Percentiles rank a stretch among this genome's conserved stretches.
Evolutionary conservation across 2,329 filamentous ascomycete species (phyloP).

Genomic region (Paraphoma chrysanthemicola): DNA sequence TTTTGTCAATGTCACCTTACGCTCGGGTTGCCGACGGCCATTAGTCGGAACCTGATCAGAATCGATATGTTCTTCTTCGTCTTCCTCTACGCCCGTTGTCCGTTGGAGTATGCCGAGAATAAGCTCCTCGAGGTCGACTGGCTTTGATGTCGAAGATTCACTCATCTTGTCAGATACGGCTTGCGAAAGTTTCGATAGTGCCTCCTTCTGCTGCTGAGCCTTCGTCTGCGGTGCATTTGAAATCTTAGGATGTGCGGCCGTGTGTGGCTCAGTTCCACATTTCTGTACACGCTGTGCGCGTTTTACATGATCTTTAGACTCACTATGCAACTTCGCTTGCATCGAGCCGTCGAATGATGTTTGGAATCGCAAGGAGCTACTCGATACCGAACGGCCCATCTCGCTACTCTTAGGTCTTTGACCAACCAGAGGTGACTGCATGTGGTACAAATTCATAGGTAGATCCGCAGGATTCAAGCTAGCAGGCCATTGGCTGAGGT

Average conservation of each 20-base stretch:
- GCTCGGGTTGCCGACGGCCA: background rate
- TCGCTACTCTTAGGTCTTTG: background rate
- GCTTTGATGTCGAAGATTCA: constrained; percentile 15
- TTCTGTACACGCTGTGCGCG: background rate
- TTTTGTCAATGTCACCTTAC: constrained; percentile 23
- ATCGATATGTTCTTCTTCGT: background rate
- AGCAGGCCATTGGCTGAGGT: constrained; percentile 20
- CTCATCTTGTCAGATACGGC: constrained; percentile 22
- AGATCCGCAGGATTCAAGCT: background rate
- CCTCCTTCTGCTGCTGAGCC: constrained; percentile 35
- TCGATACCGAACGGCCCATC: background rate
- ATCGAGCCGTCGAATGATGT: background rate
- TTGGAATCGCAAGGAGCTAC: too few species aligned
- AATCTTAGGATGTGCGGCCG: constrained; percentile 3
- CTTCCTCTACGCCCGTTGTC: constrained; percentile 3
- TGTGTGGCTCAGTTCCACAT: background rate
- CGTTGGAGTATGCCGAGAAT: constrained; percentile 25
- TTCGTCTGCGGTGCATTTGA: constrained; percentile 40
- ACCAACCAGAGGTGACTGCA: background rate
- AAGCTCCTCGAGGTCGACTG: constrained; percentile 30
- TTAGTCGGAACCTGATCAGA: background rate
- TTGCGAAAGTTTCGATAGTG: constrained; percentile 33
- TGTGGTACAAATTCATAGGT: background rate
- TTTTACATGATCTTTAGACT: background rate
- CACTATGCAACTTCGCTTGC: background rate